These are phyloP conservation scores for Artemisia argyi DNA, from an alignment of 129 eudicot species.

Conservation along the genomic window DNA sequence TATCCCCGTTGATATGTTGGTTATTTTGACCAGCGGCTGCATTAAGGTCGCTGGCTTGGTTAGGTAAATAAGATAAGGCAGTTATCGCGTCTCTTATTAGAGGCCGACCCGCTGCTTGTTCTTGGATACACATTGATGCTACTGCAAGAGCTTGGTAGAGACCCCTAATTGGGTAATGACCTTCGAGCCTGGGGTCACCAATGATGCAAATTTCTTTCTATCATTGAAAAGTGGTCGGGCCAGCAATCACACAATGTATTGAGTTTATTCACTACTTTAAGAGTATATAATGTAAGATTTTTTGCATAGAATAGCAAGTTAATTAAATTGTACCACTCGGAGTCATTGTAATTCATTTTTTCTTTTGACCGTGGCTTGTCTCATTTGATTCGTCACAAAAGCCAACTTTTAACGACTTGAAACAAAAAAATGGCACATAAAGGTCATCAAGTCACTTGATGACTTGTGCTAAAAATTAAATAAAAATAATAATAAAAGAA, in stretches of 20 bases:
- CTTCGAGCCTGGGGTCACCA: constrained; percentile 12
- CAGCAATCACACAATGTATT: neutral
- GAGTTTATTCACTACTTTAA: neutral
- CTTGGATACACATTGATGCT: constrained; percentile 44
- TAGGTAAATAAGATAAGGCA: constrained; percentile 84
- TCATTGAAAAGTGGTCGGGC: constrained; percentile 12
- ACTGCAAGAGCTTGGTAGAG: constrained; percentile 18
- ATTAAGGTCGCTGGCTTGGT: constrained; percentile 64
- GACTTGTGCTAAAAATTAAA: too few species aligned
- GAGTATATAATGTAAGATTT: too few species aligned
- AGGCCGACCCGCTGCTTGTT: constrained; percentile 93
- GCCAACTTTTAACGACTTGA: too few species aligned
- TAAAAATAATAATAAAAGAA: too few species aligned
- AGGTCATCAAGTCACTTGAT: too few species aligned
- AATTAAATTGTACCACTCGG: too few species aligned
- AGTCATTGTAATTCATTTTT: too few species aligned
- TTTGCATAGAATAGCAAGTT: too few species aligned
- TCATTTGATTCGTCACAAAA: too few species aligned
- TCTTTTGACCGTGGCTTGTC: too few species aligned
- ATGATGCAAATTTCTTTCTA: constrained; percentile 14
- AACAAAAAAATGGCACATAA: too few species aligned
- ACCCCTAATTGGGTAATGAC: constrained; percentile 13
- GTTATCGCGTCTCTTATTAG: constrained; percentile 90
- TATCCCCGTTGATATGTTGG: constrained; percentile 29
- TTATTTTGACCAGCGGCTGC: constrained; percentile 43